Evolutionary conservation across 1,284 basidiomycete species (phyloP), one percentile per base, ranked within the genome.

Genomic region (Cutaneotrichosporon mucoides): DNA sequence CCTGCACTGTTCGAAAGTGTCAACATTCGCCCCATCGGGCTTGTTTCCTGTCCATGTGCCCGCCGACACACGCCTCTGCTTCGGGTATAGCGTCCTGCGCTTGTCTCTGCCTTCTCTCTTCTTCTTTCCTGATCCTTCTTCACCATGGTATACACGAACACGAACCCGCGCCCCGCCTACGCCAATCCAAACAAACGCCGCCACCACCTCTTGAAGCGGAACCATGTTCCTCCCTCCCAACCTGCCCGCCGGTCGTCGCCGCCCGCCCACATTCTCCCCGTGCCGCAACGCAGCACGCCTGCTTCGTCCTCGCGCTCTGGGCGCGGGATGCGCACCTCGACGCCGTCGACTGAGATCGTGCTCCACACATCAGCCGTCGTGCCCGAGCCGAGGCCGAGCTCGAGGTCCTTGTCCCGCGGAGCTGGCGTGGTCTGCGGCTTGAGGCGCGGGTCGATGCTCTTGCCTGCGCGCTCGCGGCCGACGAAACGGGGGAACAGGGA

Each of bases 211-310:
- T 61, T 65, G 57, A 77, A 69, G 9, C 73, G 63, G 57, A 67
- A 75, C 73, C 73, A 76, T 8, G 54, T 49, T 1, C 66, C 59
- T 5, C 76, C 73, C 34, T 54, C 46, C 67, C 69, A 76, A 1
- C 67, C 69, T 3, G 51, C 40, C 8, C 68, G 62, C 34, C 77
- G 62, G 35, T 57, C 38, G 24, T 67, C 57, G 10, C 55, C 49
- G 1, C 74, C 75, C 1, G 68, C 60, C 75, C 75, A 77, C 63
- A 72, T 70, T 12, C 70, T 53, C 1, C 75, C 77, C 10, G 73
- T 75, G 6, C 75, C 76, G 24, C 57, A 64, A 7, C 71, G 56
- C 10, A 73, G 59, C n/a, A 71, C 69, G 8, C 69, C 71, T 34
- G 73, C 68, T 16, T 64, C 61, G 13, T 65, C 68, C 49, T 73